These are phyloP conservation scores for Monosporozyma aerobia DNA, from an alignment of 805 yeast species.

Conservation along the genomic window DNA sequence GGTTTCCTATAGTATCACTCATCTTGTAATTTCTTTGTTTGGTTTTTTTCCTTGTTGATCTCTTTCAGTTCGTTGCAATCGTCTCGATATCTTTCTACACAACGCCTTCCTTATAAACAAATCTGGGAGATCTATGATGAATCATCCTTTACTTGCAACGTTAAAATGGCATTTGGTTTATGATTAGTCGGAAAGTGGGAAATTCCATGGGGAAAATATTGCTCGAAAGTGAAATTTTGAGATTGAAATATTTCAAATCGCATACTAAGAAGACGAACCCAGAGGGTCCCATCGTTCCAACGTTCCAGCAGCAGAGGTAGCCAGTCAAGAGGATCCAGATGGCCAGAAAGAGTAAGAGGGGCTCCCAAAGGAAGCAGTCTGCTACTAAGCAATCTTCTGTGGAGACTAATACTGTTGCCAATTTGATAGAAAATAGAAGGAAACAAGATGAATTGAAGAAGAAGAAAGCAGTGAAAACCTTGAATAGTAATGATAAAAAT, in stretches of 20 bases:
- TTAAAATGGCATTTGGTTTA: not conserved
- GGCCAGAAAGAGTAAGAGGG: not conserved
- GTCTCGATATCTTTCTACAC: not conserved
- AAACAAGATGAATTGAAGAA: conserved; percentile 1
- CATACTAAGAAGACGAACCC: too few relatives aligned
- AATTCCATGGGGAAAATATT: not conserved
- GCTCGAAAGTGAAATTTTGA: not conserved
- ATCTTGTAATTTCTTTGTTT: not conserved
- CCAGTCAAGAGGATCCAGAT: not conserved
- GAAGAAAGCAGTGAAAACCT: conserved; percentile 13
- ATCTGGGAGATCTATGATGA: not conserved
- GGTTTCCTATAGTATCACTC: not conserved
- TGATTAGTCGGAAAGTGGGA: not conserved
- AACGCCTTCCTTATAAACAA: not conserved
- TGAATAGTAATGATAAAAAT: conserved; percentile 8
- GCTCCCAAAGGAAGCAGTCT: not conserved
- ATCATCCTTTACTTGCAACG: not conserved
- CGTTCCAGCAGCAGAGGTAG: too few relatives aligned
- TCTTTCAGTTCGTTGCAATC: not conserved
- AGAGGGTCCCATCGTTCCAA: too few relatives aligned
- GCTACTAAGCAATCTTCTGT: not conserved
- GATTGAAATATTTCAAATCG: not conserved
- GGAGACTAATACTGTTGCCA: not conserved
- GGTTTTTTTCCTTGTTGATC: not conserved
- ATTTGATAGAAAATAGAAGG: conserved; percentile 4